phyloP scores from a whole-genome alignment of 2,329 filamentous ascomycete species.

The Cercospora berteroae region DNA sequence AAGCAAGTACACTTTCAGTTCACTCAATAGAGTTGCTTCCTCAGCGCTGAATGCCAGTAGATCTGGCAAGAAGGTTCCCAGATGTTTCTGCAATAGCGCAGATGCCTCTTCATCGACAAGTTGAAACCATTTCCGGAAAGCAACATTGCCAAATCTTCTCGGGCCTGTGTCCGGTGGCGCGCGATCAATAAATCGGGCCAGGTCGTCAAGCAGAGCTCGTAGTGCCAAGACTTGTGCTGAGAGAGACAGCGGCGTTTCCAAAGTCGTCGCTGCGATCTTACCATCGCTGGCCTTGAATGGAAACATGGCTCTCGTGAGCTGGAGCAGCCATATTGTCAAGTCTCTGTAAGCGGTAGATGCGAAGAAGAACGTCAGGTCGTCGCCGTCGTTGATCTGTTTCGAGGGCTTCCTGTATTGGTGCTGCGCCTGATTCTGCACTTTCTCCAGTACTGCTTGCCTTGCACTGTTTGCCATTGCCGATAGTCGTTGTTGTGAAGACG shows the following conservation, averaged over 20 bases:
- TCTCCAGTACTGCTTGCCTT: neutral
- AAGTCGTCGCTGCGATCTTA: constrained; percentile 22
- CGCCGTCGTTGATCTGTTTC: constrained; percentile 81
- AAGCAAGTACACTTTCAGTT: constrained; percentile 75
- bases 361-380: constrained; percentile 79
- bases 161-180: constrained; percentile 83
- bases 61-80: constrained; percentile 12
- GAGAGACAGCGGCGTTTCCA: constrained; percentile 54
- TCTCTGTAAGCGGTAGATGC: constrained; percentile 79
- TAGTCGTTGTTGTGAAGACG: neutral
- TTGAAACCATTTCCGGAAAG: constrained; percentile 80
- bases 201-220: constrained; percentile 62
- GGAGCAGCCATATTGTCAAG: constrained; percentile 81
- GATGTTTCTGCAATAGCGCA: constrained; percentile 42
- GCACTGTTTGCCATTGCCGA: neutral
- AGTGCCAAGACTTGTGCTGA: constrained; percentile 58
- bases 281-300: constrained; percentile 56
- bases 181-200: constrained; percentile 68
- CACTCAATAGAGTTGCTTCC: constrained; percentile 41
- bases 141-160: constrained; percentile 85
- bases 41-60: constrained; percentile 44
- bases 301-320: constrained; percentile 84
- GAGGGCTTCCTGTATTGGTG: constrained; percentile 62
- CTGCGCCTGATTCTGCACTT: constrained; percentile 13
- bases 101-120: constrained; percentile 62